Percentiles rank a stretch among this genome's conserved stretches.
Evolutionary conservation across 805 yeast species (phyloP).

Genomic region (Teunomyces atbi): DNA sequence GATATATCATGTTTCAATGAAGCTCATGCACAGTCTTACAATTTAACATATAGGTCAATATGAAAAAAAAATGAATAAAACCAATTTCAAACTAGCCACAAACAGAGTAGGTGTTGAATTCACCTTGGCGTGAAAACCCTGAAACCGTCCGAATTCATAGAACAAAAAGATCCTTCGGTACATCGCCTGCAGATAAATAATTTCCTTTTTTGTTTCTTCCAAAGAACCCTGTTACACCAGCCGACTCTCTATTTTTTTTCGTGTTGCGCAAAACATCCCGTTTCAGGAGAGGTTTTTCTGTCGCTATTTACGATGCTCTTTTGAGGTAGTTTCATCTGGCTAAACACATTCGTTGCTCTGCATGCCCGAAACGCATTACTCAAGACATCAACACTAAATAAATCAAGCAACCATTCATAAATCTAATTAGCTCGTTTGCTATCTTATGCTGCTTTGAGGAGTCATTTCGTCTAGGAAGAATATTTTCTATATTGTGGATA

Average conservation of each 20-base stretch:
- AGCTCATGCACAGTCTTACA: background rate
- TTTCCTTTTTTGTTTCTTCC: background rate
- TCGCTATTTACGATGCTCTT: background rate
- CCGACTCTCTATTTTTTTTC: background rate
- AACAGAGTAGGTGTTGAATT: background rate
- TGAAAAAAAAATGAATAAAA: background rate
- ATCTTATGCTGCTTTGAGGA: background rate
- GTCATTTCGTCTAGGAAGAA: background rate
- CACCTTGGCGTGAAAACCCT: background rate
- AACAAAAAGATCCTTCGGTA: background rate
- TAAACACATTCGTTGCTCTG: background rate
- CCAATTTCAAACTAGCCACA: background rate
- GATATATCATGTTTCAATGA: no score
- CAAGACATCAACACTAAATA: background rate
- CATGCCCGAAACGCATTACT: background rate
- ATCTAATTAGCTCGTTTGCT: background rate
- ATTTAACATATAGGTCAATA: background rate
- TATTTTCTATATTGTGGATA: background rate
- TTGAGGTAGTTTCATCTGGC: background rate
- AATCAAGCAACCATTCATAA: background rate
- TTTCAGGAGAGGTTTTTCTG: background rate
- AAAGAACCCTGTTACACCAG: background rate
- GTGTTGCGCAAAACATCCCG: background rate
- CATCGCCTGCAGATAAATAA: background rate
- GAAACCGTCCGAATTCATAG: background rate